Evolutionary conservation across 2,329 filamentous ascomycete species (phyloP), one percentile per base, ranked within the genome.

Genomic region (Cladosporium colombiae): DNA sequence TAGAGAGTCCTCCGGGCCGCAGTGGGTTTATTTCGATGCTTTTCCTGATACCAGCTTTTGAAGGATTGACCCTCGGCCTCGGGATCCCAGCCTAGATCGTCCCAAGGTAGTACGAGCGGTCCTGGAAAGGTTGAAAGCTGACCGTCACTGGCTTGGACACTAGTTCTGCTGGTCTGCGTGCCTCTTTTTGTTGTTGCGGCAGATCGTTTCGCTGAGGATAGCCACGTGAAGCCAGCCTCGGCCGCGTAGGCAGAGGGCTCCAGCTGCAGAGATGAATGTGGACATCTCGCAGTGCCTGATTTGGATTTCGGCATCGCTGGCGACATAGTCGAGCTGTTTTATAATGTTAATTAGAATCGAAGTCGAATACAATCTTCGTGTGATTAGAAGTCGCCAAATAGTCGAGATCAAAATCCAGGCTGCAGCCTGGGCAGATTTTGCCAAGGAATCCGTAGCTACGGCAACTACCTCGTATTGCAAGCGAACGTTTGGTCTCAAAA

Each of bases 91-190:
- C 83, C 81, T 1, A 91, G 78, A 23, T 86, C 85, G 71, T 90
- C 88, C 2, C 78, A 80, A 0, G 88, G 88, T 0, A 90, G 76
- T 0, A 89, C 78, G 6, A 90, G 72, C 0, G 88, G 86, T 0
- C 79, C 85, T 0, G 87, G 88, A 67, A 88, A 90, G 1, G 70
- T 70, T 1, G 67, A 44, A 29, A 50, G 55, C 27, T 57, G 50
- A 18, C 10, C 23, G 10, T 64, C 27, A 49, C 35, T 35, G 18
- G 2, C 10, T 2, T 29, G 14, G 1, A 7, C 25, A 11, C 7
- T 25, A 25, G 16, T 40, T 16, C n/a, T 49, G 21, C 31, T 37
- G 31, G 52, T 21, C 13, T 63, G 33, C 21, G 31, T 31, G 49
- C 52, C 37, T 33, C 52, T 49, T 14, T 49, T 64, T 2, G 52